Percentiles rank a stretch among this genome's conserved stretches.
These are phyloP conservation scores for Circinella minor DNA, from an alignment of 371 early-diverging fungal species.

Conservation along the genomic window DNA sequence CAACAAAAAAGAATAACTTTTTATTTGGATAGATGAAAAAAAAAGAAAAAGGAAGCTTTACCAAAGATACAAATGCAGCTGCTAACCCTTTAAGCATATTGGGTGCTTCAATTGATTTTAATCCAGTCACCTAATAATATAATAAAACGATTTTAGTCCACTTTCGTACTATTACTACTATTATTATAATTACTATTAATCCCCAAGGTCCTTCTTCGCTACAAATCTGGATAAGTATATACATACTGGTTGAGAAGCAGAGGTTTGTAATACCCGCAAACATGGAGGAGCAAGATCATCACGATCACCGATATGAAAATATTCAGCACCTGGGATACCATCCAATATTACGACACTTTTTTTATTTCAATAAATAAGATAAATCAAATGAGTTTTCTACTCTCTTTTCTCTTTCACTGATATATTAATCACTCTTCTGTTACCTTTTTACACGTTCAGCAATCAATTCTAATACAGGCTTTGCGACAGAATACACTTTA, in stretches of 20 bases:
- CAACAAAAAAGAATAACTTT: background rate
- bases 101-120: constrained; percentile 31
- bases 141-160: too few species aligned
- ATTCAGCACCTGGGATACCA: constrained; percentile 35
- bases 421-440: too few species aligned
- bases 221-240: too few species aligned
- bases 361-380: background rate
- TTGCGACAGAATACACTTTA: constrained; percentile 24
- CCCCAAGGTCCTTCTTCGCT: background rate
- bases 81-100: constrained; percentile 43
- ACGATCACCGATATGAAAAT: constrained; percentile 27
- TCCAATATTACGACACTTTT: constrained; percentile 41
- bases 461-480: constrained; percentile 10
- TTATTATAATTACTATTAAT: background rate
- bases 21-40: background rate
- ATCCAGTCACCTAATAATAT: constrained; percentile 1
- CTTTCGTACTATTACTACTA: background rate
- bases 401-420: background rate
- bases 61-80: constrained; percentile 44
- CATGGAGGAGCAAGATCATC: constrained; percentile 37
- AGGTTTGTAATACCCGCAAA: constrained; percentile 39
- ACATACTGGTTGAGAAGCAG: constrained; percentile 23
- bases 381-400: background rate
- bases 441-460: constrained; percentile 13
- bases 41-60: too few species aligned